A percentile compares a stretch with the other conserved stretches of the same genome.
Evolutionary conservation across 352 stramenopile species (phyloP).

Genomic region (Globisporangium radiosum): DNA sequence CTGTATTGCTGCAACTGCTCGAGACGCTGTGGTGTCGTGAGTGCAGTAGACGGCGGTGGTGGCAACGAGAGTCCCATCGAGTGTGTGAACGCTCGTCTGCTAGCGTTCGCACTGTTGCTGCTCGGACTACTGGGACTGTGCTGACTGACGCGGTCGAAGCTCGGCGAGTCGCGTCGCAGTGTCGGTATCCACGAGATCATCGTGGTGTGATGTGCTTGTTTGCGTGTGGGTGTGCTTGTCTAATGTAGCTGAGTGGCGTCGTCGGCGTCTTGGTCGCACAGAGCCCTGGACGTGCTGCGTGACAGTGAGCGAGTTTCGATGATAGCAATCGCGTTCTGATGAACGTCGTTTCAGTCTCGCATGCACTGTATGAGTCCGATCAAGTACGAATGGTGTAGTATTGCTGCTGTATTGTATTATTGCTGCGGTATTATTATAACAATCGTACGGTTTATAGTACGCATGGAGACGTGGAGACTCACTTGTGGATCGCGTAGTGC

Average conservation of each 20-base stretch:
- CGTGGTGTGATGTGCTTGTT: background rate
- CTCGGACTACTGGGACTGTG: conserved; percentile 2
- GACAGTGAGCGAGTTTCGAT: too few relatives aligned
- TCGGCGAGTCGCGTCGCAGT: conserved; percentile 3
- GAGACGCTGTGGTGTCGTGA: background rate
- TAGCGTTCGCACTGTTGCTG: background rate
- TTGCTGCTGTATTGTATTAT: too few relatives aligned
- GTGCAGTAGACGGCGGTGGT: background rate
- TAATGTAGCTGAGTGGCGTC: too few relatives aligned
- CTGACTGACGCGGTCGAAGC: background rate
- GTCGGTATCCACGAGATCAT: conserved; percentile 7
- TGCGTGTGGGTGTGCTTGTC: too few relatives aligned
- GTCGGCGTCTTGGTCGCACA: too few relatives aligned
- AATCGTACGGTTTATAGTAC: too few relatives aligned
- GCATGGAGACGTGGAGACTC: conserved; percentile 15
- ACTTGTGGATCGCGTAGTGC: conserved; percentile 99
- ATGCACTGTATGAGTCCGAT: too few relatives aligned
- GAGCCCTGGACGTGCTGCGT: too few relatives aligned
- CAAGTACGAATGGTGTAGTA: too few relatives aligned
- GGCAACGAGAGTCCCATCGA: conserved; percentile 4
- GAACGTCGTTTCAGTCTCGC: too few relatives aligned
- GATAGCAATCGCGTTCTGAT: too few relatives aligned
- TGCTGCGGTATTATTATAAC: too few relatives aligned
- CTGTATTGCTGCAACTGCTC: conserved; percentile 13
- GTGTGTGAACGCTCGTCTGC: background rate